Evolutionary conservation across 208 protist genomes (phyloP).

Genomic region (Crithidia fasciculata): DNA sequence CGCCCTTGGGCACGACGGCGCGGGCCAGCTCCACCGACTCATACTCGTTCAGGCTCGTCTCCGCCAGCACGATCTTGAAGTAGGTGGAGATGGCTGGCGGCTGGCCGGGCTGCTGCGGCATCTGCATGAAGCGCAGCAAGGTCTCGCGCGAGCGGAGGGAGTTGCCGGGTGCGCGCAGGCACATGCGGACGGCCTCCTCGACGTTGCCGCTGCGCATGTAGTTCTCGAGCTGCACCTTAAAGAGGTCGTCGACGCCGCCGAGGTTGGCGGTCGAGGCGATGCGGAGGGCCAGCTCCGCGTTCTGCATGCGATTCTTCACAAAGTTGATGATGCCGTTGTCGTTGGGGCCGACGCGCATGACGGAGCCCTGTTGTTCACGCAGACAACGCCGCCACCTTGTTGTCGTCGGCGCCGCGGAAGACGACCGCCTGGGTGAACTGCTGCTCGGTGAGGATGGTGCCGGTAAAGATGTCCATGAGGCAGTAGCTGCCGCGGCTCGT

Average conservation of each 20-base stretch:
- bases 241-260: conserved; percentile 97
- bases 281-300: conserved; percentile 94
- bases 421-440: conserved; percentile 96
- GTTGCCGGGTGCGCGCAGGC: conserved; percentile 92
- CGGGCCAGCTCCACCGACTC: conserved; percentile 99
- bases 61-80: conserved; percentile 97
- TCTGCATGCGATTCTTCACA: conserved; percentile 94
- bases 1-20: conserved; percentile 94
- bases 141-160: conserved; percentile 96
- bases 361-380: conserved; percentile 96
- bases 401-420: conserved; percentile 95
- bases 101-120: conserved; percentile 81
- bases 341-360: conserved; percentile 95
- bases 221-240: conserved; percentile 96
- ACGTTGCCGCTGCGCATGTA: conserved; percentile 92
- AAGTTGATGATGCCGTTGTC: conserved; percentile 96
- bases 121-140: conserved; percentile 94
- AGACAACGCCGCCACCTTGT: conserved; percentile 93
- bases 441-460: conserved; percentile 94
- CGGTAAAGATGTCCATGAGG: conserved; percentile 97
- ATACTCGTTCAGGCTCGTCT: conserved; percentile 95
- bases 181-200: conserved; percentile 96
- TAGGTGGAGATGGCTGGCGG: conserved; percentile 97
- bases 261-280: conserved; percentile 97
- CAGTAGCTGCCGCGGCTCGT: conserved; percentile 96